A percentile compares a stretch with the other conserved stretches of the same genome.
Evolutionary conservation across 768 basidiomycete genomes (phyloP).

Genomic region (Boletus patriciae): DNA sequence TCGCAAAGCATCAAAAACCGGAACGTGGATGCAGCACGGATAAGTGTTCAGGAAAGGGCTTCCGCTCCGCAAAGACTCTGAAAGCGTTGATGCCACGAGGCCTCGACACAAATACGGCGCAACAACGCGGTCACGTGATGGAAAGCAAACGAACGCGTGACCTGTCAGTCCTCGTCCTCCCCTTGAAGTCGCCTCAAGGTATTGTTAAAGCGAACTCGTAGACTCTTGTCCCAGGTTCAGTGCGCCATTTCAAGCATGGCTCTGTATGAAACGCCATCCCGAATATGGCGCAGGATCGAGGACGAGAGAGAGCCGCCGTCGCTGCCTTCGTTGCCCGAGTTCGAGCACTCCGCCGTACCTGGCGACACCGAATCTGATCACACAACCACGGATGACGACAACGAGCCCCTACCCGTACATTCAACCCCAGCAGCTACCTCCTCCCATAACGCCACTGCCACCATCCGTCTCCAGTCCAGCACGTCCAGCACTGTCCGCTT

Average conservation of each 20-base stretch:
- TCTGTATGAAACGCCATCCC: constrained; percentile 76
- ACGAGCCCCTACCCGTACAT: constrained; percentile 54
- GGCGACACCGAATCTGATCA: constrained; percentile 36
- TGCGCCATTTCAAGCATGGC: constrained; percentile 35
- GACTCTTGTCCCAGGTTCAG: constrained; percentile 1
- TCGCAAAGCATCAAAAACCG: no score
- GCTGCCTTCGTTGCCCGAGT: constrained; percentile 69
- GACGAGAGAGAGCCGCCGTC: constrained; percentile 80
- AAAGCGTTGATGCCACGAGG: no score
- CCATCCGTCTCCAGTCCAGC: constrained; percentile 51
- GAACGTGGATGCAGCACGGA: no score
- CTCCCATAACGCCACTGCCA: constrained; percentile 50
- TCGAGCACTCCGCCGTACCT: constrained; percentile 60
- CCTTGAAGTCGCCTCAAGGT: not conserved
- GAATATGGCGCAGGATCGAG: constrained; percentile 83
- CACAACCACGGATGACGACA: constrained; percentile 42
- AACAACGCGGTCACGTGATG: constrained; percentile 28
- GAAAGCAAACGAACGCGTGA: constrained; percentile 21
- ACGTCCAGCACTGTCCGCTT: constrained; percentile 51
- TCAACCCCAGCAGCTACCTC: constrained; percentile 62
- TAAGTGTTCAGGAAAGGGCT: no score
- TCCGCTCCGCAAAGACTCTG: no score
- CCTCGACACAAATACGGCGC: no score
- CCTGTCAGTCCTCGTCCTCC: not conserved
- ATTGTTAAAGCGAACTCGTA: not conserved